Conservation (phyloP, 2,329 filamentous ascomycete species). For the Thelonectria blattea region DNA sequence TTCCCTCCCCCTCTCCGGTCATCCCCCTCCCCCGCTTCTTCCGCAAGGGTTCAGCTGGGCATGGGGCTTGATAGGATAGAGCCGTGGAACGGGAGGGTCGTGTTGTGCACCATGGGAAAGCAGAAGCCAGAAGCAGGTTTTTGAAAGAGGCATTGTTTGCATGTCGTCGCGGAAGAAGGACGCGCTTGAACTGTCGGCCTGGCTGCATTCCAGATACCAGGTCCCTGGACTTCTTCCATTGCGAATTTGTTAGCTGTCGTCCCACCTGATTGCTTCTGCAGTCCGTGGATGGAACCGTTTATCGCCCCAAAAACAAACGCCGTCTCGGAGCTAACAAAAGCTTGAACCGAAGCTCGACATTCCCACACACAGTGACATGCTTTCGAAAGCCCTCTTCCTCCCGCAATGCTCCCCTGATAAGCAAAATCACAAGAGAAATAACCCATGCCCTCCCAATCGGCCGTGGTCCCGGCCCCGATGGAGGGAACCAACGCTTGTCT, state of each 20-base stretch:
- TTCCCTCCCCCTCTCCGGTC: neutral
- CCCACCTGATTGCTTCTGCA: too few species aligned
- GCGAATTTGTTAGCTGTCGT: too few species aligned
- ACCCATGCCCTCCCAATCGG: too few species aligned
- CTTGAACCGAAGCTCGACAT: conserved; percentile 4
- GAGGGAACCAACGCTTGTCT: neutral
- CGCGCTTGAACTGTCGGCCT: neutral
- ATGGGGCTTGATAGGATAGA: neutral
- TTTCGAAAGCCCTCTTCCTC: neutral
- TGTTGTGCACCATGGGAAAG: too few species aligned
- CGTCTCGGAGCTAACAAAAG: conserved; percentile 3
- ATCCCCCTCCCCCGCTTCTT: neutral
- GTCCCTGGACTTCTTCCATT: neutral
- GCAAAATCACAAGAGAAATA: neutral
- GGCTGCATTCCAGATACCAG: neutral
- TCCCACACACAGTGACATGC: conserved; percentile 7
- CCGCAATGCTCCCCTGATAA: neutral
- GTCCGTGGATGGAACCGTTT: neutral
- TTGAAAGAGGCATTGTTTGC: neutral
- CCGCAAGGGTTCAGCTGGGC: neutral
- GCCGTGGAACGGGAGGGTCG: too few species aligned
- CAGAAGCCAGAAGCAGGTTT: too few species aligned
- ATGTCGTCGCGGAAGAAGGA: too few species aligned
- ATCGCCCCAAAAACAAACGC: neutral
- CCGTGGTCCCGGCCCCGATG: too few species aligned